phyloP scores from a whole-genome alignment of 805 yeast genomes.

The Yarrowia sp. region DNA sequence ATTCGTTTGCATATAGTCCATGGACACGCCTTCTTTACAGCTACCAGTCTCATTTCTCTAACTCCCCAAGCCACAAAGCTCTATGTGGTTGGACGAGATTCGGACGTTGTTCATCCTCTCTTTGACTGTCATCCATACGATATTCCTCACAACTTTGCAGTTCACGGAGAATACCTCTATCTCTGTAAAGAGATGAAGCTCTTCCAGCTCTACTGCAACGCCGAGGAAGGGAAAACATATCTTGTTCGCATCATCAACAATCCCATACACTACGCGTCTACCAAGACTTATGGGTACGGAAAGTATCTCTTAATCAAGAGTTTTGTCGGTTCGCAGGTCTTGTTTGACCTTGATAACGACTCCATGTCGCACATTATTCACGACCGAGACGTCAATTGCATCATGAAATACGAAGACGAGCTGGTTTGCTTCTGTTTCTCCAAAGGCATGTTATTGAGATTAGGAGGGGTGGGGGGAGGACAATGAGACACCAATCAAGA shows the following conservation, averaged over 20 bases:
- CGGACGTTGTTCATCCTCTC: neutral
- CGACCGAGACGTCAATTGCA: constrained; percentile 14
- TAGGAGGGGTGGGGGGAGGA: neutral
- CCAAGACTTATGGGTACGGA: constrained; percentile 11
- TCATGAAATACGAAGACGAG: constrained; percentile 23
- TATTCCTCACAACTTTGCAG: constrained; percentile 32
- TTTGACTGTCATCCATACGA: constrained; percentile 34
- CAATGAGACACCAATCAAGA: no score
- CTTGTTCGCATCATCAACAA: constrained; percentile 24
- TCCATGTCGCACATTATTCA: constrained; percentile 22
- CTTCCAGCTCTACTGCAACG: constrained; percentile 19
- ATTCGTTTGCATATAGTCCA: constrained; percentile 25
- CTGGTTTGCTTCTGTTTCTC: constrained; percentile 20
- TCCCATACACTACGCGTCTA: constrained; percentile 5
- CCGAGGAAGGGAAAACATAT: neutral
- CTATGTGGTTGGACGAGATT: neutral
- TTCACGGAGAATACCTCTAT: constrained; percentile 17
- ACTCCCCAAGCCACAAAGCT: constrained; percentile 12
- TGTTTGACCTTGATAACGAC: constrained; percentile 18
- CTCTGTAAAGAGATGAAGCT: constrained; percentile 25
- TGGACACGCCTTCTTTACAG: constrained; percentile 27
- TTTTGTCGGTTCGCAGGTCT: constrained; percentile 25
- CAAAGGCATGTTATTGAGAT: neutral
- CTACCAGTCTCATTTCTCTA: constrained; percentile 16
- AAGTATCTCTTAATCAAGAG: constrained; percentile 24